Base-by-base conservation (phyloP, 192 early-diverging fungal species). In the Cetraspora pellucida region DNA sequence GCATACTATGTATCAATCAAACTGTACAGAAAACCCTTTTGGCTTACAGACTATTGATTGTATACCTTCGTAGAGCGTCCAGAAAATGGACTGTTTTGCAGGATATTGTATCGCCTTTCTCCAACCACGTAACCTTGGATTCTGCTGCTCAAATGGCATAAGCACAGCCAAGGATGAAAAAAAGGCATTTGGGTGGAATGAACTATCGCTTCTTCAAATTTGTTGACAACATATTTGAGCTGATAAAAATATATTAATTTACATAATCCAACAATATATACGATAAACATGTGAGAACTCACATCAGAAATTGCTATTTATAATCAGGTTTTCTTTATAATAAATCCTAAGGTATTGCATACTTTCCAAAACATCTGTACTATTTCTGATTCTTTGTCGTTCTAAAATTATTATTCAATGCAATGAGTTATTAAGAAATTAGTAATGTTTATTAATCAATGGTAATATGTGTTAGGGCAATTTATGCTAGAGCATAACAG, bases 181-280 rank as follows among this genome's bases (percentile, higher is more conserved):
- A n/a, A n/a, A n/a, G n/a, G n/a, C n/a, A n/a, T n/a, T n/a, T n/a
- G n/a, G n/a, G n/a, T 27, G 37, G 65, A 68, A 47, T 68, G 65
- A 68, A 43, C 43, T 43, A 43, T 68, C 37, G 65, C 65, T 68
- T 68, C 65, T 47, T 68, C 19, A 23, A 43, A 68, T 68, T 68
- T 68, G 30, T 47, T 19, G 65, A 49, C 37, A 45, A 47, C 46
- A 16, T 68, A 68, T 68, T 68, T 68, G 44, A 68, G 65, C 65
- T 47, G 11, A 68, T 68, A 68, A 37, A 68, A 68, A 68, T 25
- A 45, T 45, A 43, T 68, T 28, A 68, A 45, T 68, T 49, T 45
- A 68, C 65, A 68, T 68, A 68, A 68, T 44, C 65, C n/a, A 68
- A 27, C 43, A 68, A 68, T 68, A 43, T 25, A 68, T 49, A 68